Conservation (phyloP, 768 basidiomycete genomes). For the Filobasidium wieringae region DNA sequence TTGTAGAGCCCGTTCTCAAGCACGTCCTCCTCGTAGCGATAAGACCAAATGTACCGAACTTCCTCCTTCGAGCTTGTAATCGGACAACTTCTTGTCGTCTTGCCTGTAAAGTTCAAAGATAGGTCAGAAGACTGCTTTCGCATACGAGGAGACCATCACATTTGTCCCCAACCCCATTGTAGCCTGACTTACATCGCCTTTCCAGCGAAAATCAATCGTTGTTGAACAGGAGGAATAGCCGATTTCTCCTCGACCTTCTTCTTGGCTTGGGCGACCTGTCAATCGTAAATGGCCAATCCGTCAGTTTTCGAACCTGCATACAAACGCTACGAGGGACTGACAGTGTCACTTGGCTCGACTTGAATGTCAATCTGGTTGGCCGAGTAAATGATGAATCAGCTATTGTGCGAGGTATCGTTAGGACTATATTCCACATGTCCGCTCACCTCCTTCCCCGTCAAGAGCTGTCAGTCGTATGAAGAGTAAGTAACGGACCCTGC, state of each 20-base stretch:
- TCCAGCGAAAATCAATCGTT: constrained; percentile 82
- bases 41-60: constrained; percentile 87
- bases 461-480: constrained; percentile 48
- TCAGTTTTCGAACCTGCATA: not conserved
- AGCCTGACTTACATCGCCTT: constrained; percentile 82
- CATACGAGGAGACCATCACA: not conserved
- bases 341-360: constrained; percentile 50
- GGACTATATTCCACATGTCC: constrained; percentile 12
- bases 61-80: constrained; percentile 72
- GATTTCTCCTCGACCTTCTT: constrained; percentile 98
- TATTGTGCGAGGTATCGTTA: not conserved
- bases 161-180: not conserved
- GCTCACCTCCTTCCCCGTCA: constrained; percentile 89
- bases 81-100: constrained; percentile 80
- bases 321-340: not conserved
- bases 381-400: not conserved
- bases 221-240: constrained; percentile 90
- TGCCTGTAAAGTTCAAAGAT: constrained; percentile 47
- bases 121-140: not conserved
- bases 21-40: constrained; percentile 91
- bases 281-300: not conserved
- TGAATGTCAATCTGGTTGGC: constrained; percentile 72
- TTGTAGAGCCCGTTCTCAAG: no score
- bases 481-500: not conserved
- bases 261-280: constrained; percentile 82